Evolutionary conservation across 208 protist genomes (phyloP).

Genomic region (Willaertia magna): DNA sequence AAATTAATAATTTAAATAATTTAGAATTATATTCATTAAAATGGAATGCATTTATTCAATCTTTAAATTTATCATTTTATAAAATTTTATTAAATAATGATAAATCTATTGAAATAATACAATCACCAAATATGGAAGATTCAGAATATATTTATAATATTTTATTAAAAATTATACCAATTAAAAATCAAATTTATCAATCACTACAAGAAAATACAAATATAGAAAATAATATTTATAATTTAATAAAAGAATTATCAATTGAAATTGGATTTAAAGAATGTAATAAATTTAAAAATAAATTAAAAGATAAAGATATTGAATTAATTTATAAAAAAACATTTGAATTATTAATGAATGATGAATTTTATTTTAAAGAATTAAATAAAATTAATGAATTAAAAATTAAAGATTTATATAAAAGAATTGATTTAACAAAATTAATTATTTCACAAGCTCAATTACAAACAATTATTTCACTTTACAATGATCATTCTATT

Average conservation of each 20-base stretch:
- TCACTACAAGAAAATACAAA: background rate
- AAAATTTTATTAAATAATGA: background rate
- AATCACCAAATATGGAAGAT: background rate
- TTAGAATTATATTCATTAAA: constrained; percentile 5
- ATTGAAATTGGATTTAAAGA: background rate
- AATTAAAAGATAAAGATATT: background rate
- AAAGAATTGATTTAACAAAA: background rate
- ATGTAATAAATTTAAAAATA: background rate
- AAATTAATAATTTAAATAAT: background rate
- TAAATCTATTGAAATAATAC: background rate
- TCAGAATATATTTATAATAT: background rate
- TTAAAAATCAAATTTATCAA: background rate
- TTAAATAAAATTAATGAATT: background rate
- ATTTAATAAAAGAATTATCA: background rate
- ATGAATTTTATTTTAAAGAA: background rate
- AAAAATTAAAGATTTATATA: background rate
- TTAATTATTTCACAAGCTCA: background rate
- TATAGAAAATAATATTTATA: background rate
- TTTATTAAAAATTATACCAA: background rate
- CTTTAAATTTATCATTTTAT: background rate
- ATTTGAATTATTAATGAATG: background rate
- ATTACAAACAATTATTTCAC: too few species aligned
- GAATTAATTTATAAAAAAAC: background rate
- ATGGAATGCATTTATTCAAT: background rate
- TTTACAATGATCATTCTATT: too few species aligned